Evolutionary conservation across 73 alveolate species (phyloP).

Genomic region (Paramecium biaurelia): DNA sequence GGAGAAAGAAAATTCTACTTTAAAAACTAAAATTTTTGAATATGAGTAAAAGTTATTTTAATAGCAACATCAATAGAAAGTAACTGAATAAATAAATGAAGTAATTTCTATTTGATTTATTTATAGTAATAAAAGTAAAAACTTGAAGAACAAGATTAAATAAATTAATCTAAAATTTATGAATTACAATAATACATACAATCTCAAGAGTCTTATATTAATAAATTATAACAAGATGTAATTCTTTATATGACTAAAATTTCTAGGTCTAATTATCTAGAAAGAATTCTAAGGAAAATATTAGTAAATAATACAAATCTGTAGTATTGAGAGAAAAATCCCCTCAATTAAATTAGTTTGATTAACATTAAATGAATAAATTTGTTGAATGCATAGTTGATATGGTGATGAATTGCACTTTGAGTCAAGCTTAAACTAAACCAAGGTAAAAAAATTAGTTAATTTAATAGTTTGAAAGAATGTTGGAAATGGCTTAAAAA

Average conservation of each 20-base stretch:
- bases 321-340: slow-evolving; percentile 9
- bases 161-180: neutral
- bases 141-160: neutral
- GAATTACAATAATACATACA: neutral
- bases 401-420: slow-evolving; percentile 36
- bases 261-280: slow-evolving; percentile 30
- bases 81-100: neutral
- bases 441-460: neutral
- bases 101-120: neutral
- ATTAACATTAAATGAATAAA: neutral
- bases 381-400: slow-evolving; percentile 42
- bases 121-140: neutral
- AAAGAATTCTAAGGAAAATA: slow-evolving; percentile 28
- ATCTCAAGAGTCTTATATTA: neutral
- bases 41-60: slow-evolving; percentile 3
- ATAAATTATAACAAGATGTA: slow-evolving; percentile 15
- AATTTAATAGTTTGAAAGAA: neutral
- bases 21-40: slow-evolving; percentile 12
- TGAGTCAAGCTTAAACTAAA: neutral
- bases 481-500: slow-evolving; percentile 53
- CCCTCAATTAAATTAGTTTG: neutral
- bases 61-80: neutral
- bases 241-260: neutral
- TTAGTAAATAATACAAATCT: slow-evolving; percentile 34
- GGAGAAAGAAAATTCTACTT: slow-evolving; percentile 13